phyloP scores from a whole-genome alignment of 192 early-diverging fungal species.

The Gryganskiella cystojenkinii region DNA sequence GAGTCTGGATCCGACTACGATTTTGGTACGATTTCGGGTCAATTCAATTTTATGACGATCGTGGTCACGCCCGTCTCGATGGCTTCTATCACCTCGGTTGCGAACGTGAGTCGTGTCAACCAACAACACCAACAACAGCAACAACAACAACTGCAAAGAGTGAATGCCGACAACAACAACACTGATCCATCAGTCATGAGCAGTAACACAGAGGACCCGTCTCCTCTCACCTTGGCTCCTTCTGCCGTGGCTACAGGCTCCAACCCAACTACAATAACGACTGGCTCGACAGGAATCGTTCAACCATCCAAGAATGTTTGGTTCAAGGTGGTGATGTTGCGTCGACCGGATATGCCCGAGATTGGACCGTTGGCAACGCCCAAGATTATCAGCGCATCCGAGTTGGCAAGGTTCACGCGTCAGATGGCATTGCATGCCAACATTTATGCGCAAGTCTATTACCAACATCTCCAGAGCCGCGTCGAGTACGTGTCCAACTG shows the following conservation, averaged over 20 bases:
- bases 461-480: conserved; percentile 69
- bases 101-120: conserved; percentile 9
- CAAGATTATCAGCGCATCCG: conserved; percentile 83
- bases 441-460: conserved; percentile 89
- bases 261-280: background rate
- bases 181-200: conserved; percentile 1
- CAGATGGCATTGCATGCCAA: conserved; percentile 89
- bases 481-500: conserved; percentile 90
- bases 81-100: conserved; percentile 43
- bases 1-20: conserved; percentile 85
- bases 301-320: conserved; percentile 58
- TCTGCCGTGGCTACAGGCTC: background rate
- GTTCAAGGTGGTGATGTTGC: conserved; percentile 72
- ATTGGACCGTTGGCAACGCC: conserved; percentile 82
- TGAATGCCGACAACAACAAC: too few species aligned
- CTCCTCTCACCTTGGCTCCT: background rate
- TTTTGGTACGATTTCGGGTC: conserved; percentile 91
- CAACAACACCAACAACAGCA: conserved; percentile 43
- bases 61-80: conserved; percentile 81
- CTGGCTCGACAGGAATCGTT: background rate
- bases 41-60: conserved; percentile 97
- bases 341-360: conserved; percentile 83
- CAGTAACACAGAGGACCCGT: conserved; percentile 1
- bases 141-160: conserved; percentile 29
- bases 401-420: conserved; percentile 84